Evolutionary conservation across 2,329 filamentous ascomycete species (phyloP).

Genomic region (Paracoccidioides brasiliensis): DNA sequence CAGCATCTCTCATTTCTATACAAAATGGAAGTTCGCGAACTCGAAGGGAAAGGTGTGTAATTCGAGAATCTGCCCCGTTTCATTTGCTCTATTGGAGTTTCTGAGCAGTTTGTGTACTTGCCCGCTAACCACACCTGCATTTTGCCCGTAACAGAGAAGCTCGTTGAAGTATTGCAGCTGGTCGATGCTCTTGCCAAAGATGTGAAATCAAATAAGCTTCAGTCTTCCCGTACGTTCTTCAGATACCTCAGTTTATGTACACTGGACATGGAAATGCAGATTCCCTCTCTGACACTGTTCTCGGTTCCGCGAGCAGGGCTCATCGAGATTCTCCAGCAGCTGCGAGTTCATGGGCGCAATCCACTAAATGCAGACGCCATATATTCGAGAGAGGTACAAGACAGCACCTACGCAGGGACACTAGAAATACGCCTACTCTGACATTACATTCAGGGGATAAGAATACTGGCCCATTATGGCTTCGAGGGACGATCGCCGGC

Average conservation of each 20-base stretch:
- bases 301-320: constrained; percentile 16
- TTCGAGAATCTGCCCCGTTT: neutral
- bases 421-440: neutral
- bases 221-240: constrained; percentile 43
- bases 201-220: constrained; percentile 45
- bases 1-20: neutral
- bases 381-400: constrained; percentile 59
- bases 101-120: neutral
- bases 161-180: constrained; percentile 53
- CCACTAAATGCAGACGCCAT: constrained; percentile 63
- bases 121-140: neutral
- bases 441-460: constrained; percentile 49
- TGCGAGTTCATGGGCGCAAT: constrained; percentile 69
- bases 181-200: constrained; percentile 51
- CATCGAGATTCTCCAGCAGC: constrained; percentile 39
- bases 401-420: neutral
- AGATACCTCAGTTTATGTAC: neutral
- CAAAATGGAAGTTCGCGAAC: constrained; percentile 10
- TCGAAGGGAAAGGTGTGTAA: constrained; percentile 7
- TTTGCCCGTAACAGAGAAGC: constrained; percentile 42
- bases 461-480: constrained; percentile 57
- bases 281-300: neutral
- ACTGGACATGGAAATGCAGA: neutral
- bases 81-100: neutral
- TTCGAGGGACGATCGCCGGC: constrained; percentile 52